Evolutionary conservation across 2,329 filamentous ascomycete genomes (phyloP), one percentile per base, ranked within the genome.

Genomic region (Bipolaris gigantea): DNA sequence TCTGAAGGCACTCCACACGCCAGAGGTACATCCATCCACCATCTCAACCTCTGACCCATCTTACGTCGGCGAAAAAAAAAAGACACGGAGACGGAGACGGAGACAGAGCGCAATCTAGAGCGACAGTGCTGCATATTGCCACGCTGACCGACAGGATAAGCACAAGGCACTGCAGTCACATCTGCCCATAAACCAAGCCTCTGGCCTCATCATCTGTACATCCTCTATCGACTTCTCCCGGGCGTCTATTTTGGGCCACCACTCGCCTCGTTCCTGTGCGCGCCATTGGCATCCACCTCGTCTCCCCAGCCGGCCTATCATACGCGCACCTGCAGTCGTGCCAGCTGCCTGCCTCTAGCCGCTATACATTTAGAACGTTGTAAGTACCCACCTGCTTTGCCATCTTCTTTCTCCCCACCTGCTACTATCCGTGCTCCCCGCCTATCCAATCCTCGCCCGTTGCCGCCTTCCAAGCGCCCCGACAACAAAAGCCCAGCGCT

Each of bases 231-330:
- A 67, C 51, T 72, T 72, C 69, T 63, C 53, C 71, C 69, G 70
- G 72, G 72, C 72, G 72, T 74, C 70, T 74, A 74, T 73, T 74
- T 72, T 67, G 72, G 70, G 63, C 65, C 64, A 61, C 63, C 62
- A 64, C 64, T 63, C 63, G 55, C 59, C 62, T 58, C 59, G 52
- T 48, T 61, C 55, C 56, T 59, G 53, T 60, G 61, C 59, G 60
- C 67, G 66, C 67, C 70, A 63, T 69, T 63, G 61, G 53, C 62
- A 59, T 62, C 59, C 58, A 63, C 25, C 62, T 70, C 64, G 66
- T 69, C 64, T 67, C 61, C 64, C 63, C 50, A 25, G 34, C 33
- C 55, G 51, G 63, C 72, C 71, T 73, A 74, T 73, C 71, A 73
- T 58, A 57, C 58, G 50, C 53, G 39, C 46, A 54, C 53, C 61